Evolutionary conservation across 805 yeast species (phyloP), one percentile per base, ranked within the genome.

Genomic region (Diddensiella santjacobensis): DNA sequence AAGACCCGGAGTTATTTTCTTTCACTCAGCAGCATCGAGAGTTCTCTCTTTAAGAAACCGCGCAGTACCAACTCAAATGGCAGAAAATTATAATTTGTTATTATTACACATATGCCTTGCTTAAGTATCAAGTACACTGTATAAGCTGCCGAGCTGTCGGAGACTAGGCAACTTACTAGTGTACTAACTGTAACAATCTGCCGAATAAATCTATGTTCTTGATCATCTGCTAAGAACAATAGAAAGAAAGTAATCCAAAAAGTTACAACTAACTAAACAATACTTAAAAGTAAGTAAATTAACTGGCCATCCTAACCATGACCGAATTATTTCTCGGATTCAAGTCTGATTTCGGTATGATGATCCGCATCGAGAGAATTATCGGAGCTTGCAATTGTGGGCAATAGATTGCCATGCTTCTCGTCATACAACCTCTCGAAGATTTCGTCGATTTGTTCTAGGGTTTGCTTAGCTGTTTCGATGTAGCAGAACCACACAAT

Each of bases 381-480:
- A 18, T 42, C 35, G 13, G 45, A 42, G 24, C 45, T 42, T 4
- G 45, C 26, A 10, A 22, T 31, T 26, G 31, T 26, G 17, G 45
- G 45, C 4, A 42, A 35, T 4, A 31, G 20, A 20, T 35, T 8
- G 24, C 42, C 44, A 22, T 17, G 22, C 40, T 47, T 35, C 36
- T 57, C 72, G 22, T 70, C 73, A 49, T 24, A 35, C 35, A 37
- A 38, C 20, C 29, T 36, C 22, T 36, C 42, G 46, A 62, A 62
- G 47, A 83, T 80, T 60, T 80, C 78, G 62, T 83, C 88, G 64
- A 83, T 77, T 61, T 81, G 85, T 65, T 83, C 89, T 65, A 84
- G 73, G 29, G 83, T 72, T 62, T 86, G 76, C 45, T 86, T 86
- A 22, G 83, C 79, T 30, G 88, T 82, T 69, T 84, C 89, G 33